Percentiles rank a stretch among this genome's conserved stretches.
Evolutionary conservation across 768 basidiomycete species (phyloP).

Genomic region (Rhizopogon salebrosus): DNA sequence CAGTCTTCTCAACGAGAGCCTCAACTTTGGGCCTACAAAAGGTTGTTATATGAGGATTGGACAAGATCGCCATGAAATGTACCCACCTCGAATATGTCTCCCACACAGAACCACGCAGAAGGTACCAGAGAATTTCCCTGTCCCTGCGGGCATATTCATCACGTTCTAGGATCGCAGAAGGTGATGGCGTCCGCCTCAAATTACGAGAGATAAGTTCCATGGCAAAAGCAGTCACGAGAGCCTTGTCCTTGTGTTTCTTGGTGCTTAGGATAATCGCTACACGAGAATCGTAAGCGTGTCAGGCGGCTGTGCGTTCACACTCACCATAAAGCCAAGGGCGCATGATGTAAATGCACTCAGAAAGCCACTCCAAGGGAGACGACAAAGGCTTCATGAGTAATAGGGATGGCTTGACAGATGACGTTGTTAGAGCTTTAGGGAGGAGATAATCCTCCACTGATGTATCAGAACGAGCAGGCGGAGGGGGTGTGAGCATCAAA

Average conservation of each 20-base stretch:
- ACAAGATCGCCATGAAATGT: slow-evolving; percentile 1
- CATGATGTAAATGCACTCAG: slow-evolving; percentile 66
- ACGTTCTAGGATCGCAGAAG: slow-evolving; percentile 61
- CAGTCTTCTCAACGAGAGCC: slow-evolving; percentile 49
- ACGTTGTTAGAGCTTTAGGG: slow-evolving; percentile 72
- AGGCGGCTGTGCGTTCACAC: slow-evolving; percentile 14
- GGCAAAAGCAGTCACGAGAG: slow-evolving; percentile 57
- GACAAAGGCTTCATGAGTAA: slow-evolving; percentile 59
- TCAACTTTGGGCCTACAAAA: slow-evolving; percentile 71
- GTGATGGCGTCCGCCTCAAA: slow-evolving; percentile 61
- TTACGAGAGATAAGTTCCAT: slow-evolving; percentile 74
- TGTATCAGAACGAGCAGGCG: slow-evolving; percentile 44
- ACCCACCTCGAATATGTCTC: slow-evolving; percentile 38
- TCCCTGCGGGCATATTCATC: slow-evolving; percentile 81
- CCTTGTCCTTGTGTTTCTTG: slow-evolving; percentile 37
- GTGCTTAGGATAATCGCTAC: slow-evolving; percentile 20
- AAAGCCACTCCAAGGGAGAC: slow-evolving; percentile 67
- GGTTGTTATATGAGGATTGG: background rate
- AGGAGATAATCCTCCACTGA: slow-evolving; percentile 77
- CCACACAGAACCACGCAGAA: slow-evolving; percentile 86
- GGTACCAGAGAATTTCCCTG: slow-evolving; percentile 77
- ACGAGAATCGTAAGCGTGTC: slow-evolving; percentile 1
- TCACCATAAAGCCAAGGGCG: slow-evolving; percentile 76
- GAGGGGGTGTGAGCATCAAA: slow-evolving; percentile 46
- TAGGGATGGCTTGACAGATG: slow-evolving; percentile 66